phyloP scores from a whole-genome alignment of 108 stramenopile genomes.

The Cyclotella baltica region DNA sequence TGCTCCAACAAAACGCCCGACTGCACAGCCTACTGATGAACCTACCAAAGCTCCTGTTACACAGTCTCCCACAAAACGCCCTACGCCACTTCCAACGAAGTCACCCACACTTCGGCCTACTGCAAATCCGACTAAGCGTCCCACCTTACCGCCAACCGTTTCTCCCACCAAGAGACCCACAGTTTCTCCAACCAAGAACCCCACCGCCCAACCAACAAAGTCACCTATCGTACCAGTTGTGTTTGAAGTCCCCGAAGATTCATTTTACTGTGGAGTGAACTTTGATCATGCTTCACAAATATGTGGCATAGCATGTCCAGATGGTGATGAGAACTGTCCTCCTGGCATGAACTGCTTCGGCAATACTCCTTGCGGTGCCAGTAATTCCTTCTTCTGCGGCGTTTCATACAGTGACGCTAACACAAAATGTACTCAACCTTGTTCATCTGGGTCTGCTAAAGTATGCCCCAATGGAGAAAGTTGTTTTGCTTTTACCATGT shows the following conservation, averaged over 20 bases:
- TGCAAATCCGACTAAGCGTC: conserved; percentile 9
- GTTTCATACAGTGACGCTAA: conserved; percentile 80
- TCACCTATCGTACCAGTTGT: conserved; percentile 46
- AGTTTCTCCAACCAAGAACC: conserved; percentile 37
- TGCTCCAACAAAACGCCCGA: conserved; percentile 2
- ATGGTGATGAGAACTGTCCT: conserved; percentile 48
- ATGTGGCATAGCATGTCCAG: conserved; percentile 48
- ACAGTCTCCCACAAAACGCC: conserved; percentile 35
- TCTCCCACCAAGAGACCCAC: conserved; percentile 35
- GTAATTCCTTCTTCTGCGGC: conserved; percentile 75
- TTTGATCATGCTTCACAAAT: conserved; percentile 50
- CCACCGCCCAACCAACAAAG: conserved; percentile 39
- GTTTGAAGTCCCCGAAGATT: conserved; percentile 51
- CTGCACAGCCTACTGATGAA: background rate
- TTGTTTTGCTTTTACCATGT: conserved; percentile 84
- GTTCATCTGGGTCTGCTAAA: conserved; percentile 65
- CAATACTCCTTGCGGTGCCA: conserved; percentile 54
- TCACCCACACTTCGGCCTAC: conserved; percentile 27
- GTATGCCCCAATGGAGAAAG: conserved; percentile 80
- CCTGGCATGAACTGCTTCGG: conserved; percentile 48
- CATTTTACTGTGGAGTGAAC: conserved; percentile 53
- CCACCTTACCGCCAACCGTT: conserved; percentile 29
- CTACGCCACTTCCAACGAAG: conserved; percentile 40
- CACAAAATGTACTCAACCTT: conserved; percentile 63
- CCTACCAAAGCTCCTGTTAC: conserved; percentile 29